Conservation (phyloP, 192 early-diverging fungal genomes). For the Blastocladiella britannica region DNA sequence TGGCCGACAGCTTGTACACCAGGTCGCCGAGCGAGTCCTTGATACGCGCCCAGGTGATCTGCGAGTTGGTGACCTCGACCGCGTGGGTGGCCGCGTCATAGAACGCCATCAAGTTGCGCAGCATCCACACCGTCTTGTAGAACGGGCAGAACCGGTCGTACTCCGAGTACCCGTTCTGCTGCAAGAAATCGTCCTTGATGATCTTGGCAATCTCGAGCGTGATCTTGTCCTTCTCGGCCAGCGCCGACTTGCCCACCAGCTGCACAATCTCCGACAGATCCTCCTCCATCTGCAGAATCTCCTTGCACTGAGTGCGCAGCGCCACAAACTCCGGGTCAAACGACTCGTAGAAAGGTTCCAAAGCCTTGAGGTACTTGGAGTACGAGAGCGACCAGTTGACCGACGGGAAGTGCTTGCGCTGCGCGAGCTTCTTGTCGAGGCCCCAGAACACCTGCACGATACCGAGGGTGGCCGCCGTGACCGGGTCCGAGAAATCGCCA, state of each 20-base stretch:
- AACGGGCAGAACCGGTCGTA: constrained; percentile 99
- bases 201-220: constrained; percentile 91
- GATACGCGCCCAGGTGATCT: constrained; percentile 89
- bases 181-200: constrained; percentile 99
- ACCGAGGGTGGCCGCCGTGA: constrained; percentile 85
- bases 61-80: constrained; percentile 73
- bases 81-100: constrained; percentile 84
- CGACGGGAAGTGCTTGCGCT: constrained; percentile 99
- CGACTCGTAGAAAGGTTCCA: constrained; percentile 86
- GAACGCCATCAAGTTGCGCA: constrained; percentile 93
- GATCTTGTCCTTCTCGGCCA: constrained; percentile 96
- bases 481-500: constrained; percentile 98
- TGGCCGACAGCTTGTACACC: constrained; percentile 88
- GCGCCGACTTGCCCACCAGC: constrained; percentile 84
- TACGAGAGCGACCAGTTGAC: constrained; percentile 97
- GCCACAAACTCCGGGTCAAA: constrained; percentile 82
- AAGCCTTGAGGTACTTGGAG: constrained; percentile 94
- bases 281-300: constrained; percentile 96
- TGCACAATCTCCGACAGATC: constrained; percentile 99
- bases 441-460: constrained; percentile 99
- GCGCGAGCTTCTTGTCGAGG: constrained; percentile 98
- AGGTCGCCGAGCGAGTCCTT: constrained; percentile 78
- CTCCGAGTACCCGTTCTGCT: constrained; percentile 96
- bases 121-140: constrained; percentile 98
- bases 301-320: constrained; percentile 83